Evolutionary conservation across 1,284 basidiomycete genomes (phyloP).

Genomic region (Puccinia novopanici): DNA sequence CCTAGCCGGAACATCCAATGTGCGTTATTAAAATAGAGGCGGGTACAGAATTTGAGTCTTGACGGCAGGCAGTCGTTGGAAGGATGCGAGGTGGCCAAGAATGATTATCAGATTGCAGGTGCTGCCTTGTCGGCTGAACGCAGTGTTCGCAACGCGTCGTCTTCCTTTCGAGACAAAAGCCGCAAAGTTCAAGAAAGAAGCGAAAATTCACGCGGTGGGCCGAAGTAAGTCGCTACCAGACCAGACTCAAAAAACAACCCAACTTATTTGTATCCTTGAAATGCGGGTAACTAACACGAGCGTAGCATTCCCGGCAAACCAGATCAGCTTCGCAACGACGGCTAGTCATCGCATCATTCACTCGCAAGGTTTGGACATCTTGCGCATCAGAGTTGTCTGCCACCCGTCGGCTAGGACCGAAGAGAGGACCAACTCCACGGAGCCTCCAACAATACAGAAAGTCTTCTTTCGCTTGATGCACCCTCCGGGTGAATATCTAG

Average conservation of each 20-base stretch:
- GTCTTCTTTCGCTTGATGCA: constrained; percentile 4
- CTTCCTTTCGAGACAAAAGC: not conserved
- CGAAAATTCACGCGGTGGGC: not conserved
- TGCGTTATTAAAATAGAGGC: not conserved
- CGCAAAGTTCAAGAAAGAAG: constrained; percentile 20
- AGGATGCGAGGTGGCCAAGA: constrained; percentile 19
- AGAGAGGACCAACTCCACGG: not conserved
- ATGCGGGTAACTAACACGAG: not conserved
- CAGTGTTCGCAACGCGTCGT: not conserved
- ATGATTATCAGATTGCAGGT: not conserved
- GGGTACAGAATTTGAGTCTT: not conserved
- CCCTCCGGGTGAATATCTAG: not conserved
- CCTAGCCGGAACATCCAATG: constrained; percentile 4
- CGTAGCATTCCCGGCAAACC: not conserved
- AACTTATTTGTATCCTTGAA: not conserved
- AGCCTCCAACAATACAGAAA: not conserved
- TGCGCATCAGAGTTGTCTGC: not conserved
- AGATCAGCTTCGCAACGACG: not conserved
- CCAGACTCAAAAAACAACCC: not conserved
- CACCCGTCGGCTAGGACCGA: constrained; percentile 18
- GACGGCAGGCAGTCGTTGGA: not conserved
- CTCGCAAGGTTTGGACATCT: not conserved
- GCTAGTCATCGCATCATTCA: not conserved
- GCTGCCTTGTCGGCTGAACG: not conserved
- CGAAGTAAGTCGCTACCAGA: constrained; percentile 5